Evolutionary conservation across 345 rosid genomes (phyloP).

Genomic region (Balakata baccata): DNA sequence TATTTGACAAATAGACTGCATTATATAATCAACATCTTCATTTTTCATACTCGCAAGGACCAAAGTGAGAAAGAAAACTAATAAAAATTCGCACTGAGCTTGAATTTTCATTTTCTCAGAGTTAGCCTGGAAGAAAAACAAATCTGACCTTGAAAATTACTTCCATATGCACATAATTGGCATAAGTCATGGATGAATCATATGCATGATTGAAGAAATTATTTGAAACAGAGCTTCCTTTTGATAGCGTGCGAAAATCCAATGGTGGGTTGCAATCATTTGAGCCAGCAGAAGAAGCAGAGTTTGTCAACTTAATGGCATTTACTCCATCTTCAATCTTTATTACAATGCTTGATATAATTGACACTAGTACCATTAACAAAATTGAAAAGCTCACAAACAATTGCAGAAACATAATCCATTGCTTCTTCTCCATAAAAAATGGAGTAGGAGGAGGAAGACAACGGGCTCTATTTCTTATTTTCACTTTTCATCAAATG

Average conservation of each 20-base stretch:
- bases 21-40: neutral
- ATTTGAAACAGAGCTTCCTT: neutral
- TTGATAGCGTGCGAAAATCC: neutral
- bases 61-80: no score
- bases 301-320: neutral
- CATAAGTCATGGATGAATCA: neutral
- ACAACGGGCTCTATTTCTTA: no score
- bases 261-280: neutral
- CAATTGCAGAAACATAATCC: neutral
- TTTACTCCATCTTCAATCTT: neutral
- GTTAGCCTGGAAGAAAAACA: neutral
- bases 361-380: neutral
- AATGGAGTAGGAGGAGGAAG: no score
- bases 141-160: constrained; percentile 23
- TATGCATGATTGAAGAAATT: neutral
- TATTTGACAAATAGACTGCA: neutral
- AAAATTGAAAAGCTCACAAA: neutral
- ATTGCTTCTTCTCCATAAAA: neutral
- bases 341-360: neutral
- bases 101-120: neutral
- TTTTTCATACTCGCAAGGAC: no score
- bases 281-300: neutral
- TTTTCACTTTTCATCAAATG: no score
- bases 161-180: neutral
- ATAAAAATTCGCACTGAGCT: neutral